These are phyloP conservation scores for Exophiala alcalophila DNA, from an alignment of 2,329 filamentous ascomycete species.

Conservation along the genomic window DNA sequence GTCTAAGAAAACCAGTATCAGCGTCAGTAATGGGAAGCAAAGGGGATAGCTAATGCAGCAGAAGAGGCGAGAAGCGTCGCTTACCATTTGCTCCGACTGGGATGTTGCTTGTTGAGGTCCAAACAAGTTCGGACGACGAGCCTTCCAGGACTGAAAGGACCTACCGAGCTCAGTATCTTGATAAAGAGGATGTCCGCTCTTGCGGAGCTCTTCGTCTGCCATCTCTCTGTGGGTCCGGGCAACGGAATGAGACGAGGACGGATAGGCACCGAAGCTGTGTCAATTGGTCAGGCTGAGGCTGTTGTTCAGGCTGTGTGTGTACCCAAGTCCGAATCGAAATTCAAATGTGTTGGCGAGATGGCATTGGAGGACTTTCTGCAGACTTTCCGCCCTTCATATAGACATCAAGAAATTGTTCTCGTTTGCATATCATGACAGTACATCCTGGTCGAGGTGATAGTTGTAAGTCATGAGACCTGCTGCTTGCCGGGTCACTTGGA, in stretches of 20 bases:
- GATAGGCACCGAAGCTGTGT: slow-evolving; percentile 3
- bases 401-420: slow-evolving; percentile 1
- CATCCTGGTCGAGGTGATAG: slow-evolving; percentile 18
- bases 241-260: slow-evolving; percentile 3
- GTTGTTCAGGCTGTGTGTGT: too few relatives aligned
- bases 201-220: too few relatives aligned
- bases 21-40: too few relatives aligned
- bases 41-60: too few relatives aligned
- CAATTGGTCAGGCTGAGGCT: slow-evolving; percentile 10
- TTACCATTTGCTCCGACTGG: too few relatives aligned
- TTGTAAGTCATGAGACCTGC: slow-evolving; percentile 10
- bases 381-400: slow-evolving; percentile 17
- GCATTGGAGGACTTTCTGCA: slow-evolving; percentile 17
- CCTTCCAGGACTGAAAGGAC: slow-evolving; percentile 27
- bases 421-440: slow-evolving; percentile 7
- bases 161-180: slow-evolving; percentile 15
- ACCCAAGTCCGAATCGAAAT: slow-evolving; percentile 26
- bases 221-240: too few relatives aligned
- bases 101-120: too few relatives aligned
- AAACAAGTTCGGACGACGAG: slow-evolving; percentile 23
- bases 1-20: not conserved
- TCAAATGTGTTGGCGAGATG: slow-evolving; percentile 19
- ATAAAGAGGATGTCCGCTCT: slow-evolving; percentile 11
- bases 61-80: too few relatives aligned
- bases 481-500: slow-evolving; percentile 15